Conservation (phyloP, 371 early-diverging fungal species). For the Mortierella sp. region DNA sequence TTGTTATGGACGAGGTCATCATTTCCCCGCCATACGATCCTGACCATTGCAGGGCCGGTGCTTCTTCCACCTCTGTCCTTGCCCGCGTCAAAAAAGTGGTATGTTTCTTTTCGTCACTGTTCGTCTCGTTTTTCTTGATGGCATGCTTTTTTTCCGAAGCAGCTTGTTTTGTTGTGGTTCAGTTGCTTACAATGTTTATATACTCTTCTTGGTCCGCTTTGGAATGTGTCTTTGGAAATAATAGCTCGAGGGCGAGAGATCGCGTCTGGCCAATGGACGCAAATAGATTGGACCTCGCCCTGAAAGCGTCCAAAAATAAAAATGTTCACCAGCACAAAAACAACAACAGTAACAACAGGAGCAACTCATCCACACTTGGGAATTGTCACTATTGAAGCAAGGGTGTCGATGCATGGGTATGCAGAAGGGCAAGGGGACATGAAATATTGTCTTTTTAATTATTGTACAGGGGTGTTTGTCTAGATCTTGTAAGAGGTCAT, state of each 20-base stretch:
- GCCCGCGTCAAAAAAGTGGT: slow-evolving; percentile 86
- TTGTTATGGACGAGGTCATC: slow-evolving; percentile 87
- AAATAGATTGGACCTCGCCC: slow-evolving; percentile 16
- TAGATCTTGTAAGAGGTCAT: no score
- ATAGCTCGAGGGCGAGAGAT: slow-evolving; percentile 72
- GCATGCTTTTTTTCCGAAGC: no score
- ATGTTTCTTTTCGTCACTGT: slow-evolving; percentile 30
- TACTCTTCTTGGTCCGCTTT: not conserved
- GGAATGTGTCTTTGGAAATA: not conserved
- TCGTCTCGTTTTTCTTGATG: not conserved
- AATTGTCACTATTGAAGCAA: not conserved
- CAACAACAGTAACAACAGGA: not conserved
- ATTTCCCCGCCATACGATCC: slow-evolving; percentile 82
- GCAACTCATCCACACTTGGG: no score
- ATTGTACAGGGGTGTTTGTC: not conserved
- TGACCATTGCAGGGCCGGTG: slow-evolving; percentile 77
- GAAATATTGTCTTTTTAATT: not conserved
- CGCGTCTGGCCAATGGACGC: slow-evolving; percentile 60
- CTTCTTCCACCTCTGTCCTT: slow-evolving; percentile 70
- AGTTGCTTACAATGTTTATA: not conserved
- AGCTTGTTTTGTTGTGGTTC: not conserved
- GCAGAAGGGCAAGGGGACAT: not conserved
- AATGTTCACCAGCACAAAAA: not conserved
- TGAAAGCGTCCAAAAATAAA: slow-evolving; percentile 18
- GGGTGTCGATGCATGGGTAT: not conserved